Evolutionary conservation across 2,329 filamentous ascomycete species (phyloP), one percentile per base, ranked within the genome.

Genomic region (Fusarium guadeloupense): DNA sequence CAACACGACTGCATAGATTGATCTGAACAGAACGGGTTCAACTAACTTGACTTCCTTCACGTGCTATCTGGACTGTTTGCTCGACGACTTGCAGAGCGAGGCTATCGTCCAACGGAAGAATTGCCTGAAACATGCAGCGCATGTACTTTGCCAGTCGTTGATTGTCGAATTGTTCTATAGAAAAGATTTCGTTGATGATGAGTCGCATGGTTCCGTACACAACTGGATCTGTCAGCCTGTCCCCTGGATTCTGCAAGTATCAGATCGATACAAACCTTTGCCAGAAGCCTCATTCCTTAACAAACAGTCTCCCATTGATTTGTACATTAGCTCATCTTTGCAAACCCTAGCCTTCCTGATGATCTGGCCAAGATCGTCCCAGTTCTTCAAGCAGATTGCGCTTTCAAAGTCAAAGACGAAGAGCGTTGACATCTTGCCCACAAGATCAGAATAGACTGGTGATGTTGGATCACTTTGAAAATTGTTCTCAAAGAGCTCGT

Each of bases 391-490:
- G 26, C 80, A 81, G 33, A 90, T 77, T 0, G 89, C 86, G 3
- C 87, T 89, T 76, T 97, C 93, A 58, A 96, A 90, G 63, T 95
- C 90, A 62, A 93, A 91, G 1, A 89, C 85, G 8, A 92, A 78
- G 16, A 96, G 75, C 3, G 86, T 83, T 6, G 87, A 81, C 30
- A 90, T 77, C 68, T 92, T 93, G 3, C 77, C 74, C 7, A 79
- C 68, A 14, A 92, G 77, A 67, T 91, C 88, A 2, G 76, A 62
- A 14, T 77, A 75, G 1, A 78, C 75, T 1, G 83, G 68, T 4
- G 70, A 72, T 1, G 74, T 70, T 0, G 77, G 53, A 9, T 78
- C 74, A 2, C 72, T 73, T 35, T 82, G 75, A 9, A 85, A 68
- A 6, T 74, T 68, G 0, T 58, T 56, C 55, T 87, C 83, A 65